phyloP scores from a whole-genome alignment of 768 basidiomycete genomes.

The Strobilomyces echinocephalus region DNA sequence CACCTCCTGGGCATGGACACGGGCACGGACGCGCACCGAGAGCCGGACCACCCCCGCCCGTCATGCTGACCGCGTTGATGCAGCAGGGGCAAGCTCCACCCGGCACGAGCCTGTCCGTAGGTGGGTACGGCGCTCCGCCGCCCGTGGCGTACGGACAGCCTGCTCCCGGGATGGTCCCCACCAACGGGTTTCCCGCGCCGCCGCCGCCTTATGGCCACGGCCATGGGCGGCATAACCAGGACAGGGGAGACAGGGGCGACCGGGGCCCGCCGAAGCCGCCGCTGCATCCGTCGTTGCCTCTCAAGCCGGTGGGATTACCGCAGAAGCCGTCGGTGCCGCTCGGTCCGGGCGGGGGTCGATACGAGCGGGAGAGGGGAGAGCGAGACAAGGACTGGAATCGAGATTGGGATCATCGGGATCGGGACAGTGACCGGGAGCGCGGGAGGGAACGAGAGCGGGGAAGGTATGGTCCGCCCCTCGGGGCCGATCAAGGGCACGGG shows the following conservation, averaged over 20 bases:
- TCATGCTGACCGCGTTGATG: conserved; percentile 30
- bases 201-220: conserved; percentile 17
- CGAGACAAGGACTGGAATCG: conserved; percentile 4
- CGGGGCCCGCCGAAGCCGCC: conserved; percentile 3
- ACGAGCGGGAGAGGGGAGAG: conserved; percentile 20
- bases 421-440: neutral
- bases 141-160: conserved; percentile 12
- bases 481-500: conserved; percentile 5
- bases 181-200: conserved; percentile 17
- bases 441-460: conserved; percentile 21
- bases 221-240: conserved; percentile 11
- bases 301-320: conserved; percentile 18
- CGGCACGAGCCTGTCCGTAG: conserved; percentile 4
- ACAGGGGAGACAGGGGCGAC: conserved; percentile 16
- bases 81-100: conserved; percentile 19
- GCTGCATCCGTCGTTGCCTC: conserved; percentile 19
- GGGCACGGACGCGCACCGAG: conserved; percentile 31
- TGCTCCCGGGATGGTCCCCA: conserved; percentile 3
- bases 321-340: conserved; percentile 15
- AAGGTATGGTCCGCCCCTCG: conserved; percentile 8
- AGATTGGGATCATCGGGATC: neutral
- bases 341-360: conserved; percentile 12
- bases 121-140: conserved; percentile 14
- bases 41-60: conserved; percentile 23
- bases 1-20: conserved; percentile 29